Evolutionary conservation across 139 green algal species (phyloP).

Genomic region (Ostreobium quekettii): DNA sequence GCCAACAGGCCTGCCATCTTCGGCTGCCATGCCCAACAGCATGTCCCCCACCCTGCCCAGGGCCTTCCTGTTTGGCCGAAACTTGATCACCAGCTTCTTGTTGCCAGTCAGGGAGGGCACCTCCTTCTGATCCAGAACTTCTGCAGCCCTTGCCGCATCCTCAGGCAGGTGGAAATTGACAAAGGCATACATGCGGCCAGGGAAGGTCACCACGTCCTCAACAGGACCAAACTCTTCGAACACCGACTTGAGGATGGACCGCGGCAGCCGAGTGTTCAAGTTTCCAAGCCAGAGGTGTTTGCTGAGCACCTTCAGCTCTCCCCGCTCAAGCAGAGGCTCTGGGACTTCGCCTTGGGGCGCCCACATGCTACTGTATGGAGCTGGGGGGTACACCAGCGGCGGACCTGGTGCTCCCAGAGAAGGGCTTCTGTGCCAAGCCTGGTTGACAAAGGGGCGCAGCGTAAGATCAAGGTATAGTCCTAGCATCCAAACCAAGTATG

Average conservation of each 20-base stretch:
- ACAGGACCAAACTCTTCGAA: slow-evolving; percentile 56
- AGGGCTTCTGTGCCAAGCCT: too few relatives aligned
- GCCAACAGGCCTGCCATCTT: too few relatives aligned
- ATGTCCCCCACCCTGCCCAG: slow-evolving; percentile 29
- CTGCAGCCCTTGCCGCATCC: slow-evolving; percentile 40
- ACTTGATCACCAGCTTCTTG: slow-evolving; percentile 35
- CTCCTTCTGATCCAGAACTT: slow-evolving; percentile 30
- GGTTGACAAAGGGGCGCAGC: too few relatives aligned
- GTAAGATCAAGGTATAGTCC: too few relatives aligned
- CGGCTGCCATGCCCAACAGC: slow-evolving; percentile 17
- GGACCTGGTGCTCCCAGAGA: too few relatives aligned
- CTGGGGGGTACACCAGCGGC: too few relatives aligned
- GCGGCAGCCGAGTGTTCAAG: slow-evolving; percentile 40
- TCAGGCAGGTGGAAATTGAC: slow-evolving; percentile 53
- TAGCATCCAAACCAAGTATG: too few relatives aligned
- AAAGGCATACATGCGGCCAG: slow-evolving; percentile 64
- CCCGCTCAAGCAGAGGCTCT: too few relatives aligned
- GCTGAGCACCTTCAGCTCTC: background rate
- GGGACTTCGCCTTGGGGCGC: too few relatives aligned
- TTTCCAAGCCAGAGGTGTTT: slow-evolving; percentile 69
- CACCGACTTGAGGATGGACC: slow-evolving; percentile 42
- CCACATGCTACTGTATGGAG: too few relatives aligned
- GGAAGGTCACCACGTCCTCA: slow-evolving; percentile 63
- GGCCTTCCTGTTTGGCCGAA: slow-evolving; percentile 26
- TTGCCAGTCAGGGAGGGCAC: slow-evolving; percentile 27